A percentile compares a stretch with the other conserved stretches of the same genome.
Conservation (phyloP, 257 asterid species). For the Fraxinus anomala region DNA sequence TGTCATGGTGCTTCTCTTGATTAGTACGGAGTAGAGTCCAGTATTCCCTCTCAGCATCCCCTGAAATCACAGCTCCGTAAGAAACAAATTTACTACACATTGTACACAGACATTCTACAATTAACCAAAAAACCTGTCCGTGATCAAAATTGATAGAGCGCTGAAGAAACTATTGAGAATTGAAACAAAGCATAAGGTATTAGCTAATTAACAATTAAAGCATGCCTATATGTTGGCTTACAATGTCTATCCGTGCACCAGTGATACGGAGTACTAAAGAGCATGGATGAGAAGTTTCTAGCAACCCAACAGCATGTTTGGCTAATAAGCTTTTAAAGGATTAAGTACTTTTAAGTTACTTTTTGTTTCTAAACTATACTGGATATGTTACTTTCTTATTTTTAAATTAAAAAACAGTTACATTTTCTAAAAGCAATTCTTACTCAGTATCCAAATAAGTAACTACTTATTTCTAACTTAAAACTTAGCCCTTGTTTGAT, state of each 20-base stretch:
- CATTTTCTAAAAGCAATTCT: too few species aligned
- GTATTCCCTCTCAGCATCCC: slow-evolving; percentile 93
- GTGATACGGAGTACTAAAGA: background rate
- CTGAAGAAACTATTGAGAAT: background rate
- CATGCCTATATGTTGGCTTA: background rate
- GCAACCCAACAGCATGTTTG: background rate
- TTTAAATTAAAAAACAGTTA: too few species aligned
- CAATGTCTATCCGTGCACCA: background rate
- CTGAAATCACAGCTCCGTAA: slow-evolving; percentile 36
- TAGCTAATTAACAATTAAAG: slow-evolving; percentile 3
- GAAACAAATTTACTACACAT: background rate
- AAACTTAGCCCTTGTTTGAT: too few species aligned
- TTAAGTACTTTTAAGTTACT: background rate
- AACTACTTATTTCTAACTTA: too few species aligned
- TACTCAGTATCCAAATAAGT: too few species aligned
- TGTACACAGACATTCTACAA: too few species aligned
- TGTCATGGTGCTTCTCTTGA: slow-evolving; percentile 62
- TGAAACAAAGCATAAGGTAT: background rate
- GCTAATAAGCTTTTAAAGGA: background rate
- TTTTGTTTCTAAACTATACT: too few species aligned
- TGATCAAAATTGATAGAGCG: background rate
- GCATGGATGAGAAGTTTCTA: background rate
- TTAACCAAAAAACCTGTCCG: background rate
- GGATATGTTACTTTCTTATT: too few species aligned
- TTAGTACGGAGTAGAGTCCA: slow-evolving; percentile 66